A percentile compares a stretch with the other conserved stretches of the same genome.
These are phyloP conservation scores for Cryptomeria japonica DNA, from an alignment of 75 land plant species.

Conservation along the genomic window DNA sequence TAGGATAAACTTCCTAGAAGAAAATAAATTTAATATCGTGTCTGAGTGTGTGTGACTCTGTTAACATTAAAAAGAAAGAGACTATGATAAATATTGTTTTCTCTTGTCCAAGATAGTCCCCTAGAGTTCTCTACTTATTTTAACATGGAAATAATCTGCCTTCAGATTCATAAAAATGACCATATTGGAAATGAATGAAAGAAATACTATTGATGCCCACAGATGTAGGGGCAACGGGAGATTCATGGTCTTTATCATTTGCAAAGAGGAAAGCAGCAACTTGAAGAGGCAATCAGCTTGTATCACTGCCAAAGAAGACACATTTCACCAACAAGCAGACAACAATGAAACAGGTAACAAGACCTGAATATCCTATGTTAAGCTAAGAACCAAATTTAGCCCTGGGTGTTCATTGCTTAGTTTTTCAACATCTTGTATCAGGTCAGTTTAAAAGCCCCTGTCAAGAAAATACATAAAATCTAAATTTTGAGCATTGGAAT, in stretches of 20 bases:
- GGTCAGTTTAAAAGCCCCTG: not conserved
- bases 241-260: not conserved
- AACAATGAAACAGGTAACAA: not conserved
- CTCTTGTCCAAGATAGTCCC: too few relatives aligned
- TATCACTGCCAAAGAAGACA: not conserved
- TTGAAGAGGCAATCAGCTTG: not conserved
- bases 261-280: not conserved
- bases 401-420: not conserved
- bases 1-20: not conserved
- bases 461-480: not conserved
- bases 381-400: not conserved
- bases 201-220: not conserved
- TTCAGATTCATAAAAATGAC: not conserved
- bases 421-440: not conserved
- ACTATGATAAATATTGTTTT: not conserved
- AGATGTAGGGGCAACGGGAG: not conserved
- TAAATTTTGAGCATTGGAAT: not conserved
- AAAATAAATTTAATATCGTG: not conserved
- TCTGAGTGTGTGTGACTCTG: not conserved
- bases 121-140: not conserved
- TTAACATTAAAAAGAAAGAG: not conserved
- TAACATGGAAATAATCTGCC: not conserved
- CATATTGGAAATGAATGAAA: not conserved
- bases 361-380: not conserved
- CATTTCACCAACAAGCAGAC: not conserved